Evolutionary conservation across 306 rosid genomes (phyloP).

Genomic region (Psophocarpus tetragonolobus): DNA sequence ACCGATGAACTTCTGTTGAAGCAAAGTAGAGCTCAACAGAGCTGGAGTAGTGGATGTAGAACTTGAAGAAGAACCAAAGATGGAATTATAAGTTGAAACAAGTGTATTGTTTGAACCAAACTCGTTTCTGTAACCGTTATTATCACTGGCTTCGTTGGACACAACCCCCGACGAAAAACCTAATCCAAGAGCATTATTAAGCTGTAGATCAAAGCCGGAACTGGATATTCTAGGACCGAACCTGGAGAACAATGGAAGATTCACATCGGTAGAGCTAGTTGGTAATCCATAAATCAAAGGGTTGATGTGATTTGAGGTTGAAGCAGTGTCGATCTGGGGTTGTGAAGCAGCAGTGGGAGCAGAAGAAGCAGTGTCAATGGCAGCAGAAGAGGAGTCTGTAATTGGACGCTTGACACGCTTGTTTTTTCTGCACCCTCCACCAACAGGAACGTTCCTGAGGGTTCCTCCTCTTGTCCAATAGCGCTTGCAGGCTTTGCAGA

Average conservation of each 20-base stretch:
- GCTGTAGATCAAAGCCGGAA: slow-evolving; percentile 57
- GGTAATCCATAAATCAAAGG: slow-evolving; percentile 63
- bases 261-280: slow-evolving; percentile 47
- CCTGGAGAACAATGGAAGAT: slow-evolving; percentile 48
- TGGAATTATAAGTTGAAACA: slow-evolving; percentile 51
- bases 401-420: slow-evolving; percentile 71
- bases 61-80: slow-evolving; percentile 47
- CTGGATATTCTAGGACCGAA: slow-evolving; percentile 37
- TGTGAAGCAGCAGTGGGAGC: slow-evolving; percentile 39
- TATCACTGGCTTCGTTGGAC: slow-evolving; percentile 25
- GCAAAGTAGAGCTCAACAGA: slow-evolving; percentile 46
- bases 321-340: slow-evolving; percentile 45
- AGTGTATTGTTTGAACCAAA: slow-evolving; percentile 38
- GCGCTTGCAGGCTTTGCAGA: slow-evolving; percentile 97
- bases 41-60: slow-evolving; percentile 34
- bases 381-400: not conserved
- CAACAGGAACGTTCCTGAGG: slow-evolving; percentile 87
- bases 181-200: slow-evolving; percentile 50
- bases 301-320: slow-evolving; percentile 41
- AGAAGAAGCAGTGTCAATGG: slow-evolving; percentile 41
- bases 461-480: slow-evolving; percentile 99
- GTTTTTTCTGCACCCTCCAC: slow-evolving; percentile 89
- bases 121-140: slow-evolving; percentile 38
- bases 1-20: slow-evolving; percentile 50
- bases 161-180: slow-evolving; percentile 54